phyloP scores from a whole-genome alignment of 768 basidiomycete genomes.

The Suillus lakei region DNA sequence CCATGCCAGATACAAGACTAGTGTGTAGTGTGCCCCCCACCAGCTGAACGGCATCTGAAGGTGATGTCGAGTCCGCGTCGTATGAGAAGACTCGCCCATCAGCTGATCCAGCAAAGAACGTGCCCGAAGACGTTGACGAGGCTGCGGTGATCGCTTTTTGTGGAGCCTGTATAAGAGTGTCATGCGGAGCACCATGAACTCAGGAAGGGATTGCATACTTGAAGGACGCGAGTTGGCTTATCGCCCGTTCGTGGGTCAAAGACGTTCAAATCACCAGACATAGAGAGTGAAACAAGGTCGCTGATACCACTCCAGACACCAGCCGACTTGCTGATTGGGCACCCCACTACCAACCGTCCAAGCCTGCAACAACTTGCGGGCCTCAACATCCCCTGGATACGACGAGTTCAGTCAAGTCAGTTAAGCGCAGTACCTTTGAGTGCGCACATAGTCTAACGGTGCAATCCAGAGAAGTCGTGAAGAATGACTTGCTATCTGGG shows the following conservation, averaged over 20 bases:
- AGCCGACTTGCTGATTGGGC: conserved; percentile 83
- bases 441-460: conserved; percentile 84
- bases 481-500: conserved; percentile 68
- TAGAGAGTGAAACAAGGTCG: conserved; percentile 80
- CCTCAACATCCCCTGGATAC: conserved; percentile 77
- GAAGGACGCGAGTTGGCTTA: conserved; percentile 63
- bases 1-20: conserved; percentile 69
- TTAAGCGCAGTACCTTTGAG: not conserved
- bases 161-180: conserved; percentile 57
- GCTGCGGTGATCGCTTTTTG: conserved; percentile 81
- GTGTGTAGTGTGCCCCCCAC: conserved; percentile 73
- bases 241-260: conserved; percentile 75
- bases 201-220: conserved; percentile 47
- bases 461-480: conserved; percentile 87
- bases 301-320: conserved; percentile 79
- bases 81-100: conserved; percentile 79
- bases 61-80: conserved; percentile 38
- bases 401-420: not conserved
- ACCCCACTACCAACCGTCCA: conserved; percentile 81
- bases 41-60: conserved; percentile 42
- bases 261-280: conserved; percentile 81
- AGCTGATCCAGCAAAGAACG: conserved; percentile 81
- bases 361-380: conserved; percentile 64
- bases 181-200: not conserved
- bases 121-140: conserved; percentile 47